Conservation (phyloP, 2,329 filamentous ascomycete species). For the Epichloe amarillans region DNA sequence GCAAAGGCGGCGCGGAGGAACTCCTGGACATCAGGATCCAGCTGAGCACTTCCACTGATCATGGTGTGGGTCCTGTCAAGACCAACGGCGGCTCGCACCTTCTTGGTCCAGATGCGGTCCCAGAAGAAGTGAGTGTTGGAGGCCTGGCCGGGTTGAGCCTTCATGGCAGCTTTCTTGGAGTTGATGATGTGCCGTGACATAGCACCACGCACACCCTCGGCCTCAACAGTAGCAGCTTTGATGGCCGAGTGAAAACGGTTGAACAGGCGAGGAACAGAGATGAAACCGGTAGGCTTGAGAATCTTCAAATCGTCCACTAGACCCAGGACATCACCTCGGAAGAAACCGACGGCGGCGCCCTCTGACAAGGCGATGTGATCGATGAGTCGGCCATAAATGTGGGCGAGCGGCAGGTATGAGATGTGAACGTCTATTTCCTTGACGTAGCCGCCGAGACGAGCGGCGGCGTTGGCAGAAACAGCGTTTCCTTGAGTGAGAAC, state of each 20-base stretch:
- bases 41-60: slow-evolving; percentile 79
- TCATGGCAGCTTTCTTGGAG: slow-evolving; percentile 68
- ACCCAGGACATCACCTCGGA: slow-evolving; percentile 78
- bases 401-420: slow-evolving; percentile 86
- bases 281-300: slow-evolving; percentile 68
- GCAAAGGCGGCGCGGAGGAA: slow-evolving; percentile 78
- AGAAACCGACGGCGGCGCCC: slow-evolving; percentile 73
- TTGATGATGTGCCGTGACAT: slow-evolving; percentile 68
- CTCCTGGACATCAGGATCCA: slow-evolving; percentile 77
- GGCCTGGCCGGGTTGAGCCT: slow-evolving; percentile 57
- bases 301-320: slow-evolving; percentile 86
- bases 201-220: slow-evolving; percentile 65
- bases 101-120: slow-evolving; percentile 81
- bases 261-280: slow-evolving; percentile 81
- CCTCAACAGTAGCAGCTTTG: slow-evolving; percentile 63
- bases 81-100: slow-evolving; percentile 72
- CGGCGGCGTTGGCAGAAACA: slow-evolving; percentile 54
- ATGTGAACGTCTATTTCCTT: slow-evolving; percentile 47
- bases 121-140: slow-evolving; percentile 67
- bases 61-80: slow-evolving; percentile 60
- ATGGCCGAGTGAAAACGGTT: slow-evolving; percentile 82
- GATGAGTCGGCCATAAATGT: slow-evolving; percentile 79
- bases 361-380: slow-evolving; percentile 64
- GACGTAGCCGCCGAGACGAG: slow-evolving; percentile 41
- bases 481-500: slow-evolving; percentile 72